phyloP scores from a whole-genome alignment of 768 basidiomycete genomes.

The Mycena alexandri region DNA sequence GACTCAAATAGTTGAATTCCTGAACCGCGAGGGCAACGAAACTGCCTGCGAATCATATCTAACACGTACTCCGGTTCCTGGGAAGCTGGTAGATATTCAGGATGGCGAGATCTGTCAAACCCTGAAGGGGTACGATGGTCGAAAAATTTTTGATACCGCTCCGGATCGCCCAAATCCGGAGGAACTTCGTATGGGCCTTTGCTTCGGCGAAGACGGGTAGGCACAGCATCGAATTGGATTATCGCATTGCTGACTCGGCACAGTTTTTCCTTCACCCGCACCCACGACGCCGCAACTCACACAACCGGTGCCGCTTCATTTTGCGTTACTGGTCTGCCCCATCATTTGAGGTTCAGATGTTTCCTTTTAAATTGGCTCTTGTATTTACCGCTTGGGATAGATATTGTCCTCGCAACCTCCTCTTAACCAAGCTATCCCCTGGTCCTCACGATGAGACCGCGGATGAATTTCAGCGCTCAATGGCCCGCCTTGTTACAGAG shows the following conservation, averaged over 20 bases:
- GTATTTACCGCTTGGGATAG: neutral
- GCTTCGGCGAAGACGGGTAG: slow-evolving; percentile 18
- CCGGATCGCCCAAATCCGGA: neutral
- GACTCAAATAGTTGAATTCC: neutral
- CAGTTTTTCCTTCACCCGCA: slow-evolving; percentile 7
- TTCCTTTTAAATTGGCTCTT: neutral
- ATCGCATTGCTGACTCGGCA: neutral
- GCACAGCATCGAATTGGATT: neutral
- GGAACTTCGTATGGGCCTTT: slow-evolving; percentile 4
- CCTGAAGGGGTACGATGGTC: slow-evolving; percentile 7
- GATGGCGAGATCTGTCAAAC: slow-evolving; percentile 13
- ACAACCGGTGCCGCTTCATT: slow-evolving; percentile 9
- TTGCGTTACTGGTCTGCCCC: slow-evolving; percentile 9
- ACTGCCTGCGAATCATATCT: neutral
- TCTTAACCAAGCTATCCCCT: neutral
- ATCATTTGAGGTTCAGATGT: neutral
- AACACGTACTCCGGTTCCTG: neutral
- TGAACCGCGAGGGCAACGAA: neutral
- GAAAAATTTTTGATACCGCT: slow-evolving; percentile 3
- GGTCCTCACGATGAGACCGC: slow-evolving; percentile 9
- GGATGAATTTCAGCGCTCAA: slow-evolving; percentile 4
- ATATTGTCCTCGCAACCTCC: slow-evolving; percentile 15
- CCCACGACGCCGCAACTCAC: neutral
- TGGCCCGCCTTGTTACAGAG: neutral
- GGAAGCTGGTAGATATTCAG: slow-evolving; percentile 2